These are phyloP conservation scores for Globisporangium radiosum DNA, from an alignment of 352 stramenopile genomes.

Conservation along the genomic window DNA sequence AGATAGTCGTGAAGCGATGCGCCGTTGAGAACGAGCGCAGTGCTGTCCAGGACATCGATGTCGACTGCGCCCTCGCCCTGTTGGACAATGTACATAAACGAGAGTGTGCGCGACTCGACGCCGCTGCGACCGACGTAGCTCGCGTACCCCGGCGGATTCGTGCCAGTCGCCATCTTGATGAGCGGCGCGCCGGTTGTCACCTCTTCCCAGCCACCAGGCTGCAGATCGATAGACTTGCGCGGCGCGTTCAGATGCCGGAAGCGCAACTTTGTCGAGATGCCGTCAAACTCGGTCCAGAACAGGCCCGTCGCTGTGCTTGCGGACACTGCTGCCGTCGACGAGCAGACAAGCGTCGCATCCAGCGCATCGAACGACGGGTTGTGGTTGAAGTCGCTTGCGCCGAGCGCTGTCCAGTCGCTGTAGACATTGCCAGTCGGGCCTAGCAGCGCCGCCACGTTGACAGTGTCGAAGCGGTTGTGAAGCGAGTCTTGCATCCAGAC, in stretches of 20 bases:
- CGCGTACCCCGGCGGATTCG: slow-evolving; percentile 29
- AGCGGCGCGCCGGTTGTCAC: slow-evolving; percentile 27
- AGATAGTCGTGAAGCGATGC: slow-evolving; percentile 32
- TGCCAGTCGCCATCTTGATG: slow-evolving; percentile 35
- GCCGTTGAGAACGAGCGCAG: slow-evolving; percentile 40
- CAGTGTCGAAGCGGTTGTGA: background rate
- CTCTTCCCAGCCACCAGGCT: slow-evolving; percentile 28
- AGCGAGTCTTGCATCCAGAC: slow-evolving; percentile 9
- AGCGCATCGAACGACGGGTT: slow-evolving; percentile 37
- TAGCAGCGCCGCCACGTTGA: slow-evolving; percentile 15
- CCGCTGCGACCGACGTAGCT: slow-evolving; percentile 51
- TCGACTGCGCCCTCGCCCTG: slow-evolving; percentile 22
- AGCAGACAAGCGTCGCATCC: slow-evolving; percentile 37
- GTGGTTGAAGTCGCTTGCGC: slow-evolving; percentile 35
- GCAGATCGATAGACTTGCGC: slow-evolving; percentile 7
- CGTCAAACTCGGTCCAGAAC: slow-evolving; percentile 73
- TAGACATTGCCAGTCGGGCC: slow-evolving; percentile 13
- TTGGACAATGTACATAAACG: slow-evolving; percentile 50
- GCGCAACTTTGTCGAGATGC: slow-evolving; percentile 53
- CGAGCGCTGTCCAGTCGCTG: slow-evolving; percentile 19
- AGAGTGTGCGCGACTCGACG: slow-evolving; percentile 22
- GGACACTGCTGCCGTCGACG: slow-evolving; percentile 7
- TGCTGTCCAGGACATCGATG: slow-evolving; percentile 34
- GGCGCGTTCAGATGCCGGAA: slow-evolving; percentile 34
- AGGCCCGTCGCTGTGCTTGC: slow-evolving; percentile 21